Evolutionary conservation across 495 filamentous ascomycete genomes (phyloP).

Genomic region (Penicillium angulare): DNA sequence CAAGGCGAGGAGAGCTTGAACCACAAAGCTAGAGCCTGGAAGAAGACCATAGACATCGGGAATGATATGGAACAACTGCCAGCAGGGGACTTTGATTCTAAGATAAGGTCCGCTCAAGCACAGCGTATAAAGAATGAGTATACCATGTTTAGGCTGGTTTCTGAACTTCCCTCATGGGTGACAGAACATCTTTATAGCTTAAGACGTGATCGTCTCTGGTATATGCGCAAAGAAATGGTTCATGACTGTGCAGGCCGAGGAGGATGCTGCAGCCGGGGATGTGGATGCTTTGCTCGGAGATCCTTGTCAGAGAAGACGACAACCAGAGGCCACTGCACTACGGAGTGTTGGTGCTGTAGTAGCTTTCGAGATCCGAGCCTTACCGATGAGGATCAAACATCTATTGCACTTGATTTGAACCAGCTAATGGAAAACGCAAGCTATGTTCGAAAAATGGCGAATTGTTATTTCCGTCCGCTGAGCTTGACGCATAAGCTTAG

Average conservation of each 20-base stretch:
- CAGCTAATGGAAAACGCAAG: background rate
- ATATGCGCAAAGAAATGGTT: constrained; percentile 5
- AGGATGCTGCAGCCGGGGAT: constrained; percentile 3
- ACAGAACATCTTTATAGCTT: background rate
- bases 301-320: background rate
- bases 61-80: constrained; percentile 1
- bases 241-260: background rate
- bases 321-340: background rate
- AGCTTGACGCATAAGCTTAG: background rate
- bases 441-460: background rate
- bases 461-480: background rate
- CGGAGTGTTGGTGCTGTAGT: background rate
- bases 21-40: constrained; percentile 2
- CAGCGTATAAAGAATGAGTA: constrained; percentile 2
- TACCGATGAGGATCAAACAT: background rate
- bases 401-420: background rate
- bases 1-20: constrained; percentile 1
- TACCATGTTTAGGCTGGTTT: constrained; percentile 1
- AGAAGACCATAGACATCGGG: background rate
- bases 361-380: background rate
- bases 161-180: background rate
- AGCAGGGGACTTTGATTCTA: background rate
- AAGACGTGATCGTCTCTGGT: constrained; percentile 1
- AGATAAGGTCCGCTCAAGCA: background rate
- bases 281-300: background rate